These are phyloP conservation scores for Malassezia sp. DNA, from an alignment of 1,284 basidiomycete genomes.

Conservation along the genomic window DNA sequence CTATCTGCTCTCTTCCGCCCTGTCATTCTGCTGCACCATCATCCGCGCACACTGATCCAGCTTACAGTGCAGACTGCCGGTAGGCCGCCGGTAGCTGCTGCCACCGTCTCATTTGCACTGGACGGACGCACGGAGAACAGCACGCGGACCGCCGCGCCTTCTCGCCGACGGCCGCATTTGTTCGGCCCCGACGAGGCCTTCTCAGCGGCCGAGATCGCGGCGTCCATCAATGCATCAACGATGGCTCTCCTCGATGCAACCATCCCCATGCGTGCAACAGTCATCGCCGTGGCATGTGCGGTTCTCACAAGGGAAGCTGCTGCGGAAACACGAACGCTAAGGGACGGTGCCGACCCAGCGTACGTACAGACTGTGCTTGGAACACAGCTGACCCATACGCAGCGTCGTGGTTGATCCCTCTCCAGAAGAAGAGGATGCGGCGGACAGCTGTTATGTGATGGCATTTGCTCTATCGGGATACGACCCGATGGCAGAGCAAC, in stretches of 20 bases:
- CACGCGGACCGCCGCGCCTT: constrained; percentile 1
- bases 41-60: constrained; percentile 56
- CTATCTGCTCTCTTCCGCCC: constrained; percentile 19
- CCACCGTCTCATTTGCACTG: constrained; percentile 4
- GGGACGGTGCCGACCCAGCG: neutral
- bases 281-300: constrained; percentile 49
- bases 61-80: constrained; percentile 55
- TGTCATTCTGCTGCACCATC: constrained; percentile 49
- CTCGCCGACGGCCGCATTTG: constrained; percentile 24
- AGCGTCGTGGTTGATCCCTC: constrained; percentile 34
- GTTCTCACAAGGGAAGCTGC: constrained; percentile 26
- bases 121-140: neutral
- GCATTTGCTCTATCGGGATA: constrained; percentile 31
- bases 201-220: constrained; percentile 46
- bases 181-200: constrained; percentile 39
- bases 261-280: constrained; percentile 48
- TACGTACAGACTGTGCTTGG: no score
- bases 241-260: constrained; percentile 50
- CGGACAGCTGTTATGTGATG: constrained; percentile 32
- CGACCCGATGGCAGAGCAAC: neutral
- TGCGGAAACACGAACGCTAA: neutral
- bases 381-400: constrained; percentile 2
- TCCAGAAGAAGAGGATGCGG: constrained; percentile 26
- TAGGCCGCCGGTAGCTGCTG: constrained; percentile 9
- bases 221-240: constrained; percentile 53